Evolutionary conservation across 2,329 filamentous ascomycete genomes (phyloP), one percentile per base, ranked within the genome.

Genomic region (Karstenula rhodostoma): DNA sequence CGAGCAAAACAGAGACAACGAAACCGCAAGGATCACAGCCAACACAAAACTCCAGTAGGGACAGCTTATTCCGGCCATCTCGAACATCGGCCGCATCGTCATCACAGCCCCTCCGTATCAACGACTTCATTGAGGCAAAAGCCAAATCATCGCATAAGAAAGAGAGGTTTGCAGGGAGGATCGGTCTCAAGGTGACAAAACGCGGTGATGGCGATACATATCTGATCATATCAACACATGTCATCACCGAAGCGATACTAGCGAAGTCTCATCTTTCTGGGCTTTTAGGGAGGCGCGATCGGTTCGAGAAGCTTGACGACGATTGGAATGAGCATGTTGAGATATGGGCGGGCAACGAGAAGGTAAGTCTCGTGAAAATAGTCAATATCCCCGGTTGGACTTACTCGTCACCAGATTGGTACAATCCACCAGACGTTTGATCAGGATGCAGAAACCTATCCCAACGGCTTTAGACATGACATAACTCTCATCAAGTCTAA

Each of bases 301-400:
- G 1, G 13, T 17, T 40, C 13, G 3, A 40, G 35, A 15, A 17
- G 35, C 35, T 40, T 15, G 13, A 40, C 2, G 35, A 40, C 1
- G 64, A 68, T 32, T 70, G 67, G 68, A 69, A 67, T 35, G 37
- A 67, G n/a, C 62, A 66, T 27, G 62, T 63, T 17, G 65, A 67
- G 12, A 65, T 70, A 8, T 70, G 63, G 63, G 63, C 66, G 19
- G 62, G 63, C 0, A 65, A 70, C 25, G 59, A 62, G 13, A 67
- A 58, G 33, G 65, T 67, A 55, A 17, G 58, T 22, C 3, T n/a
- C n/a, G 27, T 29, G 27, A 4, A 37, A 9, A 13, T 17, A 2
- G 33, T 35, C 33, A 35, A 13, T 35, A 12, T 35, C 7, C 9
- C 33, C 33, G 15, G 33, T 17, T 15, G 17, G 15, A 17, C 35